Conservation (phyloP, 192 early-diverging fungal genomes). For the Diversispora eburnea region DNA sequence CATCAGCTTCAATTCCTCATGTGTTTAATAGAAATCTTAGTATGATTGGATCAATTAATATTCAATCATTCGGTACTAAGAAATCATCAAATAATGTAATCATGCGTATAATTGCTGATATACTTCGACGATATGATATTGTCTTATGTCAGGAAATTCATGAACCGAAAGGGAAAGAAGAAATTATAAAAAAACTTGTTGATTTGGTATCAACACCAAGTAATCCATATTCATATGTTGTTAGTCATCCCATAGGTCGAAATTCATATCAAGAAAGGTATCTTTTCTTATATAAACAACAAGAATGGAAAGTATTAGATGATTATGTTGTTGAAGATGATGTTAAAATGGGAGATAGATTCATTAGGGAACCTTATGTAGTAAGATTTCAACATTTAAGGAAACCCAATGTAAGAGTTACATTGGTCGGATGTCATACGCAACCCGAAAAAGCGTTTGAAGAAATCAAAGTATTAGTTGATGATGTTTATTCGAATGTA, state of each 20-base stretch:
- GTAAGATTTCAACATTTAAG: conserved; percentile 23
- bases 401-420: conserved; percentile 9
- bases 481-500: conserved; percentile 16
- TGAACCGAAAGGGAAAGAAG: conserved; percentile 11
- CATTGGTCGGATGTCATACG: conserved; percentile 28
- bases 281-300: conserved; percentile 17
- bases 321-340: conserved; percentile 28
- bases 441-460: conserved; percentile 23
- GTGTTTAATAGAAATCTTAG: conserved; percentile 8
- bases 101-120: conserved; percentile 26
- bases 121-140: conserved; percentile 21
- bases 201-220: conserved; percentile 5
- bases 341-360: conserved; percentile 20
- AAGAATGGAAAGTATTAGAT: conserved; percentile 27
- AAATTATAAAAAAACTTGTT: conserved; percentile 2
- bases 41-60: conserved; percentile 23
- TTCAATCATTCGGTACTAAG: conserved; percentile 27
- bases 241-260: conserved; percentile 27
- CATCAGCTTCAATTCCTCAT: conserved; percentile 6
- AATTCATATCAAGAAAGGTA: conserved; percentile 23
- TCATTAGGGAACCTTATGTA: conserved; percentile 25
- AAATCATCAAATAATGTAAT: conserved; percentile 5
- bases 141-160: conserved; percentile 28
- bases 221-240: conserved; percentile 16
- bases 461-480: conserved; percentile 21